Percentiles rank a stretch among this genome's conserved stretches.
Evolutionary conservation across 768 basidiomycete species (phyloP).

Genomic region (Pulveroboletus sp.): DNA sequence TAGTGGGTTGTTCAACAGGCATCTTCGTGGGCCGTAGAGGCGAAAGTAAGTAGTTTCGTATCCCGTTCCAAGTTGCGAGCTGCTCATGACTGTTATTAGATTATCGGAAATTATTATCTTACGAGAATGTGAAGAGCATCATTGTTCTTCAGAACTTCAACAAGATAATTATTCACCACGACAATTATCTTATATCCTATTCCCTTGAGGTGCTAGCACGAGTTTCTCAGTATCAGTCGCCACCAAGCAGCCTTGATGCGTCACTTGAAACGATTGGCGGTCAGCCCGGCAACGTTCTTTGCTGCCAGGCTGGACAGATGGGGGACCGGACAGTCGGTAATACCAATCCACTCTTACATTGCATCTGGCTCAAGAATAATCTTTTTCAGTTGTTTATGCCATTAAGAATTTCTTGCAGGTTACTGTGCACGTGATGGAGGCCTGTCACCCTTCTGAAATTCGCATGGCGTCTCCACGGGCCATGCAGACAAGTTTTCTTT

Average conservation of each 20-base stretch:
- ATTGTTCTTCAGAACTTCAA: constrained; percentile 58
- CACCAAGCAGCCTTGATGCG: constrained; percentile 44
- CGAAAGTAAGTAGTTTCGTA: constrained; percentile 40
- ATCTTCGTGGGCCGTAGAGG: constrained; percentile 60
- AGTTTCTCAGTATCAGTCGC: constrained; percentile 46
- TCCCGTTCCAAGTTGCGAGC: background rate
- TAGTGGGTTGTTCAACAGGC: constrained; percentile 61
- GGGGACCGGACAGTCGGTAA: constrained; percentile 54
- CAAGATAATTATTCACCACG: constrained; percentile 63
- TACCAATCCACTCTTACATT: constrained; percentile 12
- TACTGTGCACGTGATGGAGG: constrained; percentile 60
- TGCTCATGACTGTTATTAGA: constrained; percentile 34
- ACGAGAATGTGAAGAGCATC: constrained; percentile 48
- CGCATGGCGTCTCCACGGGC: constrained; percentile 35
- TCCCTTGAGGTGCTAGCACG: constrained; percentile 67
- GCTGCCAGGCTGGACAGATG: constrained; percentile 54
- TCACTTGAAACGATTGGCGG: constrained; percentile 60
- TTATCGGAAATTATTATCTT: constrained; percentile 53
- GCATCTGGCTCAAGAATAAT: constrained; percentile 3
- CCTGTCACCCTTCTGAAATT: constrained; percentile 37
- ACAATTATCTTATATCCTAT: constrained; percentile 56
- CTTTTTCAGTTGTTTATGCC: constrained; percentile 58
- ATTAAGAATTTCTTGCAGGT: constrained; percentile 56
- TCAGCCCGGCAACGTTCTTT: constrained; percentile 50
- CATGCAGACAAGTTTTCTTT: constrained; percentile 25